Evolutionary conservation across 106 monocot genomes (phyloP), one percentile per base, ranked within the genome.

Genomic region (Narthecium ossifragum): DNA sequence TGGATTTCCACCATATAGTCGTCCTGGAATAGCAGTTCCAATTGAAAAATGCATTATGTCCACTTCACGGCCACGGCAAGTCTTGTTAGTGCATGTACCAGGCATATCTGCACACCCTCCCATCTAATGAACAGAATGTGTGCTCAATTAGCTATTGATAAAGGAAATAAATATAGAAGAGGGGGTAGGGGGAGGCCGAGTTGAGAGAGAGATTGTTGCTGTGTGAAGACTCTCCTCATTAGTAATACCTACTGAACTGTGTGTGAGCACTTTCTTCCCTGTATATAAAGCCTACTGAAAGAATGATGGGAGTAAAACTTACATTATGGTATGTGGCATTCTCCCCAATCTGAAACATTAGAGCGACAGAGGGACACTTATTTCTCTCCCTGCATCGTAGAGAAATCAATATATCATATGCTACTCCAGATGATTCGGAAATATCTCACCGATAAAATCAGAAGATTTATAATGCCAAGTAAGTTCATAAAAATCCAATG

Each of bases 31-130:
- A 33, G 98, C 98, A 91, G 55, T 98, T 65, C 98, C 98, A 84
- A 98, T 64, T 36, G 98, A 98, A 58, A 98, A 98, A 57, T 98
- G 98, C 87, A 98, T 91, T 24, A 98, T 78, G 52, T 98, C 96
- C 9, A 98, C 96, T 74, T 98, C 96, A 75, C 90, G 84, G 45
- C 96, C 90, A 36, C 63, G 70, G 51, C 96, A 98, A 64, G 38
- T 86, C 73, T 74, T 73, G 26, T 31, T 75, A 30, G 78, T 90
- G 69, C 96, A 98, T 58, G 70, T 69, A 60, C 76, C 81, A 51
- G 78, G 81, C 72, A 76, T 55, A 52, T 90, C 71, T 66, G 60
- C 24, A 63, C 98, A 98, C 30, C 86, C 91, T 45, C 98, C 91
- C 98, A 98, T 98, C 98, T 98, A 51, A 60, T 18, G 57, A 70